Conservation (phyloP, 2,329 filamentous ascomycete species). For the Colletotrichum noveboracense region DNA sequence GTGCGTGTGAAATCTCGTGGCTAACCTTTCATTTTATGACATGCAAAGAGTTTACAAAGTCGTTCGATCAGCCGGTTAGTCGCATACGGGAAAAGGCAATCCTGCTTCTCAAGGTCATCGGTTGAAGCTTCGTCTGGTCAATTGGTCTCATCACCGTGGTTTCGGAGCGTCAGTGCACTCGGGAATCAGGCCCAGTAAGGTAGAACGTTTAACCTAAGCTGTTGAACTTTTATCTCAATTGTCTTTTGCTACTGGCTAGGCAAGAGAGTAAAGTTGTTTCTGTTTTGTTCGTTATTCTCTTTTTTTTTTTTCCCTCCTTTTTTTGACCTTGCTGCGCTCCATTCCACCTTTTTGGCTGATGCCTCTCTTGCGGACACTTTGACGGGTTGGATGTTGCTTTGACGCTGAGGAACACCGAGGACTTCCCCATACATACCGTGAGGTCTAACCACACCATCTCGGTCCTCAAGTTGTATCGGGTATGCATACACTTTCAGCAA, state of each 20-base stretch:
- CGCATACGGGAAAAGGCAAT: not conserved
- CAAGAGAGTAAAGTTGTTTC: not conserved
- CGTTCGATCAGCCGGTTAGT: not conserved
- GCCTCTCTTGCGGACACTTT: not conserved
- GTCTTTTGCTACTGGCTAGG: not conserved
- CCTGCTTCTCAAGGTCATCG: not conserved
- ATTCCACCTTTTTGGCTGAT: not conserved
- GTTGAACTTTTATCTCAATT: not conserved
- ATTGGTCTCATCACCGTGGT: not conserved
- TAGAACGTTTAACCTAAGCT: not conserved
- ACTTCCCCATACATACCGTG: not conserved
- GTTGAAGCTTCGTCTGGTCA: not conserved
- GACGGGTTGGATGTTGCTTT: not conserved
- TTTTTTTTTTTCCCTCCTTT: not conserved
- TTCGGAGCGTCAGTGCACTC: not conserved
- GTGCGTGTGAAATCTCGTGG: not conserved
- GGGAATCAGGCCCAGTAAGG: not conserved
- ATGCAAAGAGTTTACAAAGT: not conserved
- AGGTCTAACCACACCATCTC: not conserved
- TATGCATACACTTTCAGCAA: not conserved
- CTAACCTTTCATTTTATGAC: not conserved
- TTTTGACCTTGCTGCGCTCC: not conserved
- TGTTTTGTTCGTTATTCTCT: not conserved
- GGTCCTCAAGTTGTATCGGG: not conserved
- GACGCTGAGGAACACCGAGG: not conserved